Percentiles rank a stretch among this genome's conserved stretches.
Conservation (phyloP, 106 monocot genomes). For the Dendrobium huoshanense region DNA sequence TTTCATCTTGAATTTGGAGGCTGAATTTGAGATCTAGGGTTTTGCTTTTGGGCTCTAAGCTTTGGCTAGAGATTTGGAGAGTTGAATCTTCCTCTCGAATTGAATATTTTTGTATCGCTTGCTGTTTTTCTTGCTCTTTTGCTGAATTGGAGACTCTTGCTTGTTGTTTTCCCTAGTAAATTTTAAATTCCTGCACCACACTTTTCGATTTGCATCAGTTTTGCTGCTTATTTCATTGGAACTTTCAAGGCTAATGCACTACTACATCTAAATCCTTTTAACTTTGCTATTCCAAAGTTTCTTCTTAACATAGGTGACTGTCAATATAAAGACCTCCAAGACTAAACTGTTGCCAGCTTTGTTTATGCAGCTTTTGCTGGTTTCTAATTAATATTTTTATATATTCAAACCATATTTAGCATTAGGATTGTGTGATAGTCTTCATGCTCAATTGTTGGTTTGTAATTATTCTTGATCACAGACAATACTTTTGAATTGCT, state of each 20-base stretch:
- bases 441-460: background rate
- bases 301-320: background rate
- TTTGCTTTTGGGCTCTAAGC: too few species aligned
- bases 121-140: too few species aligned
- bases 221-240: background rate
- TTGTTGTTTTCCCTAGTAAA: too few species aligned
- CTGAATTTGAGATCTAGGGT: too few species aligned
- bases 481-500: background rate
- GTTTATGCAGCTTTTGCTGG: too few species aligned
- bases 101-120: too few species aligned
- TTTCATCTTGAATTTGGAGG: too few species aligned
- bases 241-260: background rate
- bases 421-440: background rate
- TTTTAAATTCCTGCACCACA: too few species aligned
- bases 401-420: background rate
- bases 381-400: background rate
- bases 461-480: background rate
- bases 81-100: too few species aligned
- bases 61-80: too few species aligned
- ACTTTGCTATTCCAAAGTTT: background rate
- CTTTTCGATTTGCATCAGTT: background rate
- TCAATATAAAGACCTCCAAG: background rate
- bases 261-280: background rate
- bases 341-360: too few species aligned
- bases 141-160: too few species aligned